Evolutionary conservation across 129 eudicot species (phyloP).

Genomic region (Arctium lappa): DNA sequence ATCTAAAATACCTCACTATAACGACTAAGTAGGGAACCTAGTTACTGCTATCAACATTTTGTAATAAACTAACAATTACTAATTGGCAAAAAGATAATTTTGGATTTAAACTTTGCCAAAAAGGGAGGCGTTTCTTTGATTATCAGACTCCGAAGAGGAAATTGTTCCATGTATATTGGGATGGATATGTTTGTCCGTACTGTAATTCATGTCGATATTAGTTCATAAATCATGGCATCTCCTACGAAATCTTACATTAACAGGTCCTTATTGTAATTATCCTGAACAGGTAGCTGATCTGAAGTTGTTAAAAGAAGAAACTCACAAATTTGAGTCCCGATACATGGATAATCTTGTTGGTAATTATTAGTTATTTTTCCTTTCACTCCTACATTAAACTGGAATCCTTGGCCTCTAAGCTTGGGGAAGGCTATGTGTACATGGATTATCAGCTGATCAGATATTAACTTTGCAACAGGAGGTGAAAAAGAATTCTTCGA

Average conservation of each 20-base stretch:
- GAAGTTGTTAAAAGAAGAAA: constrained; percentile 74
- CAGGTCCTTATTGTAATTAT: neutral
- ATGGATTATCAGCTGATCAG: neutral
- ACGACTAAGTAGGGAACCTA: too few relatives aligned
- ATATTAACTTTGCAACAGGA: constrained; percentile 44
- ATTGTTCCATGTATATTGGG: neutral
- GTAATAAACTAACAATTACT: neutral
- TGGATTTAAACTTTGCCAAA: neutral
- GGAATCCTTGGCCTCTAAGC: neutral
- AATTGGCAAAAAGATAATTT: neutral
- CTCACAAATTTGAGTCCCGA: constrained; percentile 95
- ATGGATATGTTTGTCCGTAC: neutral
- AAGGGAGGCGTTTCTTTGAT: neutral
- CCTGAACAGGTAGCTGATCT: constrained; percentile 81
- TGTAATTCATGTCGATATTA: neutral
- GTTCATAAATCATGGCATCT: neutral
- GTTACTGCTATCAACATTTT: neutral
- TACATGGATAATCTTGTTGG: constrained; percentile 89
- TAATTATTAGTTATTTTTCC: constrained; percentile 18
- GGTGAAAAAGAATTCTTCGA: constrained; percentile 72
- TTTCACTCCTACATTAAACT: neutral
- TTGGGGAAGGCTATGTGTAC: neutral
- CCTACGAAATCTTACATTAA: neutral
- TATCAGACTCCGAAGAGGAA: neutral
- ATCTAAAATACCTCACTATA: too few relatives aligned